These are phyloP conservation scores for Psidium guajava DNA, from an alignment of 345 rosid genomes.

Conservation along the genomic window DNA sequence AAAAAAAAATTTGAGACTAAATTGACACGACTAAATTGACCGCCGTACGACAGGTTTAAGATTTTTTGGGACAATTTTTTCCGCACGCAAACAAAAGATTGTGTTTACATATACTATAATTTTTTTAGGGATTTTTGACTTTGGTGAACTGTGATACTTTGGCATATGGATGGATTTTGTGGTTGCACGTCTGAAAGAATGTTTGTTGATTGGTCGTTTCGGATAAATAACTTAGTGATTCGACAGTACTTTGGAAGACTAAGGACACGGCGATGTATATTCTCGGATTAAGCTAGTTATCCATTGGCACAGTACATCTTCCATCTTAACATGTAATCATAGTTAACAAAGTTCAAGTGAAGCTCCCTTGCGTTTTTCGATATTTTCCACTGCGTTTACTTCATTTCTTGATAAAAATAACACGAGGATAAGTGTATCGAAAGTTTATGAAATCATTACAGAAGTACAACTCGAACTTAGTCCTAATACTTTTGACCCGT, in stretches of 20 bases:
- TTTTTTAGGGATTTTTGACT: background rate
- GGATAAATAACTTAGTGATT: background rate
- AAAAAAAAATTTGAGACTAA: too few species aligned
- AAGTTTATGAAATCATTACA: background rate
- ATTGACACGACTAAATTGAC: too few species aligned
- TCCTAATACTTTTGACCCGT: background rate
- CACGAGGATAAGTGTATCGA: background rate
- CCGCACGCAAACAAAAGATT: background rate
- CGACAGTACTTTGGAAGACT: background rate
- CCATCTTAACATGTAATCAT: background rate
- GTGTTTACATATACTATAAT: background rate
- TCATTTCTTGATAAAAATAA: background rate
- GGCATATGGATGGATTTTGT: background rate
- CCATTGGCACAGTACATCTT: background rate
- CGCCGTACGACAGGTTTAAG: too few species aligned
- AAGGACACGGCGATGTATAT: background rate
- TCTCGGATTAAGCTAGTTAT: background rate
- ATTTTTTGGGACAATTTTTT: too few species aligned
- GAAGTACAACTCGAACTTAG: background rate
- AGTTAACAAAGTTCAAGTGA: background rate
- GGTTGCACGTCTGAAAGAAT: background rate
- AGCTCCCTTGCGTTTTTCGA: background rate
- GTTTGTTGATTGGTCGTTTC: background rate
- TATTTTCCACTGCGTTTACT: background rate
- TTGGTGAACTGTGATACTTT: background rate